Evolutionary conservation across 257 asterid species (phyloP), one percentile per base, ranked within the genome.

Genomic region (Scutellaria baicalensis): DNA sequence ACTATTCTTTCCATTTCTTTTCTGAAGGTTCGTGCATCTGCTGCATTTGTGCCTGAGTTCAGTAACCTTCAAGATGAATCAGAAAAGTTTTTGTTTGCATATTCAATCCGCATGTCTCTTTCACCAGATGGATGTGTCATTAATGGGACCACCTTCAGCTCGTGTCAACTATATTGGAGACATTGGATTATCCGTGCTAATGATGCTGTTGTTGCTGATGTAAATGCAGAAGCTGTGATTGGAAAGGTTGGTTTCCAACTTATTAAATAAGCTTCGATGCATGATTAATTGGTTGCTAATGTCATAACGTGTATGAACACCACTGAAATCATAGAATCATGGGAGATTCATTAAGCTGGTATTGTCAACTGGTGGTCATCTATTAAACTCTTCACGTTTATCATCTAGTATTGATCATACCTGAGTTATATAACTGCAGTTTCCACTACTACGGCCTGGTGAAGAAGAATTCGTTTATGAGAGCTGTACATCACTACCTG

Each of bases 81-180:
- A 52, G 78, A 81, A 42, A 89, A 82, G 77, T 84, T 59, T 73
- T 10, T 83, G 50, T 91, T 93, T 75, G 88, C 91, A 33, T 93
- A 93, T 82, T 91, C 97, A 10, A 79, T 93, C 51, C 89, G 96
- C 71, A 70, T 93, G 84, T 90, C 98, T 69, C 89, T 93, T 76
- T 77, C 78, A 48, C 86, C 93, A 13, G 88, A 77, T 70, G 97
- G 99, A 50, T 89, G 99, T 69, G 76, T 69, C 80, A 59, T 86
- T 59, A 59, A 88, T 80, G 93, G 96, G 71, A 44, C 66, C 79
- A 77, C 75, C 39, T 84, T 80, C 78, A 67, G 49, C 75, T 86
- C 96, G 58, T 93, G 99, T 80, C 99, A 93, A 52, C 75, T 93
- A 67, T 80, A 89, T 76, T 78, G 89, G 88, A 89, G 99, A 75